Evolutionary conservation across 495 filamentous ascomycete species (phyloP).

Genomic region (Podospora pseudocomata): DNA sequence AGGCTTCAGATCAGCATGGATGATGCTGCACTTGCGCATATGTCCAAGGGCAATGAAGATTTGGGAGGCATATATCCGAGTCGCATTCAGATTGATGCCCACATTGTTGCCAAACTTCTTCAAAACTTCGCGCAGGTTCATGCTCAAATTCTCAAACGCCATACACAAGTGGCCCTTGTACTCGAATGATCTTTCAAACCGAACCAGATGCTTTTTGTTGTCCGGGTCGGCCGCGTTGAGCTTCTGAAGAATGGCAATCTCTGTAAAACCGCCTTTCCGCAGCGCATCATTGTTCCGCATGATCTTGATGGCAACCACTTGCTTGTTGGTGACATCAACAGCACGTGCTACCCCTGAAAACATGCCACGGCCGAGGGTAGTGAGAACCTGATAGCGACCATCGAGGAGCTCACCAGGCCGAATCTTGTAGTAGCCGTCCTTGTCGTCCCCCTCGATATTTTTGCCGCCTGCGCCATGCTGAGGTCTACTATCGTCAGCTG

Average conservation of each 20-base stretch:
- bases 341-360: slow-evolving; percentile 94
- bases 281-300: slow-evolving; percentile 93
- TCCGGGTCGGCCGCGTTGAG: slow-evolving; percentile 79
- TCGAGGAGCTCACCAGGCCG: slow-evolving; percentile 85
- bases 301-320: slow-evolving; percentile 84
- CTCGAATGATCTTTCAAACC: slow-evolving; percentile 81
- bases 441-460: slow-evolving; percentile 90
- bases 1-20: slow-evolving; percentile 94
- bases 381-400: slow-evolving; percentile 79
- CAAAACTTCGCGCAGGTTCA: slow-evolving; percentile 91
- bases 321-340: slow-evolving; percentile 67
- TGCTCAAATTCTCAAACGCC: slow-evolving; percentile 91
- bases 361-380: slow-evolving; percentile 89
- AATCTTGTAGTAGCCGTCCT: slow-evolving; percentile 92
- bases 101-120: slow-evolving; percentile 95
- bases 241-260: slow-evolving; percentile 85
- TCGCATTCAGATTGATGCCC: slow-evolving; percentile 81
- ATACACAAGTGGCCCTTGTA: slow-evolving; percentile 95
- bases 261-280: slow-evolving; percentile 88
- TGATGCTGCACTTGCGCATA: slow-evolving; percentile 83
- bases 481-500: slow-evolving; percentile 32
- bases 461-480: slow-evolving; percentile 52
- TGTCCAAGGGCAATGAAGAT: slow-evolving; percentile 86
- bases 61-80: slow-evolving; percentile 85
- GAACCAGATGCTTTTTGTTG: slow-evolving; percentile 88